Percentiles rank a stretch among this genome's conserved stretches.
These are phyloP conservation scores for Hysterangium stoloniferum DNA, from an alignment of 768 basidiomycete genomes.

Conservation along the genomic window DNA sequence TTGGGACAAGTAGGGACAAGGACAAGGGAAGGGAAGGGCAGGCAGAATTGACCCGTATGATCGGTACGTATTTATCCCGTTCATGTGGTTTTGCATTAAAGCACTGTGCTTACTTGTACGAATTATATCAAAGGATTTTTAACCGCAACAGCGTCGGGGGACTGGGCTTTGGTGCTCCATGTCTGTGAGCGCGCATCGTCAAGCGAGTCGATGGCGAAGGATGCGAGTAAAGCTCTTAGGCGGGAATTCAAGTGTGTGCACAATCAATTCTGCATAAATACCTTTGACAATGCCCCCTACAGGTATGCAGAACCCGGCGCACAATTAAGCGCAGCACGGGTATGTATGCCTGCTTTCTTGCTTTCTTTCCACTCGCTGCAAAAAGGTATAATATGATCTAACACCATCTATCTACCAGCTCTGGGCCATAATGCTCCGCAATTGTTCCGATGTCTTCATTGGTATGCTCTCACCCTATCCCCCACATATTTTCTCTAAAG, in stretches of 20 bases:
- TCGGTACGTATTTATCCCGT: constrained; percentile 14
- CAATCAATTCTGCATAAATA: not conserved
- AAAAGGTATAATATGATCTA: no score
- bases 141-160: constrained; percentile 43
- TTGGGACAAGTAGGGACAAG: constrained; percentile 12
- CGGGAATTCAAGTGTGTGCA: constrained; percentile 72
- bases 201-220: constrained; percentile 68
- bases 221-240: constrained; percentile 73
- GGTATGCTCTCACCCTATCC: constrained; percentile 20
- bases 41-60: constrained; percentile 19
- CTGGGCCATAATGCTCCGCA: constrained; percentile 87
- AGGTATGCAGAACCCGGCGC: constrained; percentile 71
- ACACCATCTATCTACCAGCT: constrained; percentile 39
- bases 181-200: constrained; percentile 78
- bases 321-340: constrained; percentile 70
- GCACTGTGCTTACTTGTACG: not conserved
- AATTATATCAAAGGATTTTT: constrained; percentile 9
- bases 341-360: constrained; percentile 26
- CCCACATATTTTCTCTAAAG: not conserved
- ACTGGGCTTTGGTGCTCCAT: constrained; percentile 75
- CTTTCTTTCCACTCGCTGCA: not conserved
- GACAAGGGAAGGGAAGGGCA: constrained; percentile 14
- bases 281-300: constrained; percentile 15
- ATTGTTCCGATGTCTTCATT: constrained; percentile 66
- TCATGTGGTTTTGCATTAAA: not conserved